Percentiles rank a stretch among this genome's conserved stretches.
Evolutionary conservation across 2,329 filamentous ascomycete species (phyloP).

Genomic region (Biscogniauxia mediterranea): DNA sequence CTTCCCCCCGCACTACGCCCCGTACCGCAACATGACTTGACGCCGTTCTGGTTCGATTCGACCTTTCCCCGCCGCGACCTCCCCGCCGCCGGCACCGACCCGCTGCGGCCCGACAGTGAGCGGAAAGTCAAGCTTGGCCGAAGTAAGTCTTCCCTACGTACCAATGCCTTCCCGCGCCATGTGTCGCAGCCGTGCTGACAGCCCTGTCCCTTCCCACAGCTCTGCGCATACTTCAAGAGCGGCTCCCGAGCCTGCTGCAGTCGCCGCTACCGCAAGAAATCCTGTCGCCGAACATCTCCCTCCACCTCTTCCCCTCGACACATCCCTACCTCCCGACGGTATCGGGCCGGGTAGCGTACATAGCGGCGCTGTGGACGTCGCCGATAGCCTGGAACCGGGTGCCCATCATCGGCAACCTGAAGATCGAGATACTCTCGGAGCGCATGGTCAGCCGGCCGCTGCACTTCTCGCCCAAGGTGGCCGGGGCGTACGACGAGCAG

Average conservation of each 20-base stretch:
- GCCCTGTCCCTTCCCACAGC: slow-evolving; percentile 39
- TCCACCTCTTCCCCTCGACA: slow-evolving; percentile 71
- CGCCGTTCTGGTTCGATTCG: slow-evolving; percentile 45
- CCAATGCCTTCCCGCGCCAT: slow-evolving; percentile 5
- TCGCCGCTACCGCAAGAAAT: slow-evolving; percentile 71
- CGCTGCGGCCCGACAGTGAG: slow-evolving; percentile 47
- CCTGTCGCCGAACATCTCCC: slow-evolving; percentile 70
- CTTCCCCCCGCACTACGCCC: slow-evolving; percentile 9
- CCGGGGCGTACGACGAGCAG: slow-evolving; percentile 69
- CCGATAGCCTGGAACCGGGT: slow-evolving; percentile 94
- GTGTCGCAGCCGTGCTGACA: slow-evolving; percentile 2
- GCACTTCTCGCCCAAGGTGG: slow-evolving; percentile 44
- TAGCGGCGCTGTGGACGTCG: slow-evolving; percentile 91
- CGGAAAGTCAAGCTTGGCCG: slow-evolving; percentile 62
- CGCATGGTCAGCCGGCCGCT: slow-evolving; percentile 69
- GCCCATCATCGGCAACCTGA: slow-evolving; percentile 86
- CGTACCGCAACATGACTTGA: slow-evolving; percentile 28
- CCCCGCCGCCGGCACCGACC: slow-evolving; percentile 17
- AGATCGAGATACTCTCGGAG: slow-evolving; percentile 83
- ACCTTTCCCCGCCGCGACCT: slow-evolving; percentile 32
- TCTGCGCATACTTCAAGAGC: slow-evolving; percentile 63
- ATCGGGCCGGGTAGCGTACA: slow-evolving; percentile 84
- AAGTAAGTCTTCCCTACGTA: slow-evolving; percentile 43
- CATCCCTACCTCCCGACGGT: slow-evolving; percentile 91
- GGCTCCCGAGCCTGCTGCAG: slow-evolving; percentile 65